A percentile compares a stretch with the other conserved stretches of the same genome.
Conservation (phyloP, 768 basidiomycete genomes). For the Cystobasidium onofrii region DNA sequence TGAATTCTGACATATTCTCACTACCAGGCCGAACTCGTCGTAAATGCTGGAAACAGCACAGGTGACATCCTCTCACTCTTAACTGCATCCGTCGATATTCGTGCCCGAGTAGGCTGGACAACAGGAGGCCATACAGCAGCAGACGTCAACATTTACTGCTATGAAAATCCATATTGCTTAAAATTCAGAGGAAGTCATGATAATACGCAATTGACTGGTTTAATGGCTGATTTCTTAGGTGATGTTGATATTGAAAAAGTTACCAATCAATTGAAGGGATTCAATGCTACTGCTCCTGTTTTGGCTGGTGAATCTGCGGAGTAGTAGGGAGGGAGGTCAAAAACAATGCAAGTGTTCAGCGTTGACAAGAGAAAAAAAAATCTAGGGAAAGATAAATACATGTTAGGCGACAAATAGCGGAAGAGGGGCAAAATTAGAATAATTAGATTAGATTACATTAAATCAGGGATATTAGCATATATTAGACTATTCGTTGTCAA, state of each 20-base stretch:
- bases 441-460: too few species aligned
- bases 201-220: not conserved
- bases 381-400: too few species aligned
- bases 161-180: not conserved
- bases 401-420: too few species aligned
- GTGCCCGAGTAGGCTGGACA: not conserved
- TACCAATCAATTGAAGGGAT: not conserved
- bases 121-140: not conserved
- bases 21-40: not conserved
- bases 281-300: not conserved
- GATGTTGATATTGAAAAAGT: not conserved
- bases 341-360: too few species aligned
- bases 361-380: too few species aligned
- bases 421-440: too few species aligned
- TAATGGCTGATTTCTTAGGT: not conserved
- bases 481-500: too few species aligned
- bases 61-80: not conserved
- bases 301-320: not conserved
- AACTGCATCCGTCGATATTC: not conserved
- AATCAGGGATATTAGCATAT: too few species aligned
- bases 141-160: not conserved
- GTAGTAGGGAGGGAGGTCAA: not conserved
- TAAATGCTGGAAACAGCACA: not conserved
- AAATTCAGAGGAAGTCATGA: not conserved
- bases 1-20: too few species aligned